Evolutionary conservation across 202 grass and related monocot species (phyloP).

Genomic region (Elaeis oleifera): DNA sequence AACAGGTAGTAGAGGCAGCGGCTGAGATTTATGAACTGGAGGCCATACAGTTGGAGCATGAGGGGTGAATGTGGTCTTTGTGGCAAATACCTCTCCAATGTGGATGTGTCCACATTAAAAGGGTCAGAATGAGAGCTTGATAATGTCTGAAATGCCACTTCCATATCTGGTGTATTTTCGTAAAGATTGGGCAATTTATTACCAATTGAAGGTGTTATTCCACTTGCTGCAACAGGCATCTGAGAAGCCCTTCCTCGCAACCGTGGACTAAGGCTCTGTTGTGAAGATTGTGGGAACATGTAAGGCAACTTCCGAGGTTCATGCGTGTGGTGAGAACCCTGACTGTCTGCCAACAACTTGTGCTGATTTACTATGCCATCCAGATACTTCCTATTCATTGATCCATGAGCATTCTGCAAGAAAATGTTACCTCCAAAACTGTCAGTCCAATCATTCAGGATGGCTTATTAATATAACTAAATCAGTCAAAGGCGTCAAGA

Average conservation of each 20-base stretch:
- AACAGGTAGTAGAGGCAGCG: slow-evolving; percentile 29
- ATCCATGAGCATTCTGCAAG: slow-evolving; percentile 38
- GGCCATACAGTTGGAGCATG: slow-evolving; percentile 37
- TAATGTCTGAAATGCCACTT: slow-evolving; percentile 39
- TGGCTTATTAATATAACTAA: too few relatives aligned
- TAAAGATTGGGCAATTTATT: slow-evolving; percentile 5
- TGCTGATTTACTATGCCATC: slow-evolving; percentile 37
- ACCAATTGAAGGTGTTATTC: slow-evolving; percentile 22
- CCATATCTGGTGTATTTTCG: slow-evolving; percentile 37
- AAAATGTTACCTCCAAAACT: background rate
- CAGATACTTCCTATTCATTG: slow-evolving; percentile 40
- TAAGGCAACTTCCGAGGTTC: slow-evolving; percentile 31
- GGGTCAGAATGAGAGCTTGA: slow-evolving; percentile 34
- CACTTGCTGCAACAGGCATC: slow-evolving; percentile 29
- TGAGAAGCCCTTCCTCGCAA: slow-evolving; percentile 41
- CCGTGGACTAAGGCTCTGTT: slow-evolving; percentile 43
- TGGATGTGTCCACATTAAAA: slow-evolving; percentile 31
- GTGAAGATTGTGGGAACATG: slow-evolving; percentile 32
- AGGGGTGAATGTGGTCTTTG: slow-evolving; percentile 24
- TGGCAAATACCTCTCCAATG: slow-evolving; percentile 32
- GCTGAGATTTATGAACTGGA: slow-evolving; percentile 28
- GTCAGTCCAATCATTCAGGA: too few relatives aligned
- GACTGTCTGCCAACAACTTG: slow-evolving; percentile 35
- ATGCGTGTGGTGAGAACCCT: slow-evolving; percentile 32
- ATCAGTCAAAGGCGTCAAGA: too few relatives aligned